Evolutionary conservation across 805 yeast genomes (phyloP).

Genomic region (Metschnikowia shivogae): DNA sequence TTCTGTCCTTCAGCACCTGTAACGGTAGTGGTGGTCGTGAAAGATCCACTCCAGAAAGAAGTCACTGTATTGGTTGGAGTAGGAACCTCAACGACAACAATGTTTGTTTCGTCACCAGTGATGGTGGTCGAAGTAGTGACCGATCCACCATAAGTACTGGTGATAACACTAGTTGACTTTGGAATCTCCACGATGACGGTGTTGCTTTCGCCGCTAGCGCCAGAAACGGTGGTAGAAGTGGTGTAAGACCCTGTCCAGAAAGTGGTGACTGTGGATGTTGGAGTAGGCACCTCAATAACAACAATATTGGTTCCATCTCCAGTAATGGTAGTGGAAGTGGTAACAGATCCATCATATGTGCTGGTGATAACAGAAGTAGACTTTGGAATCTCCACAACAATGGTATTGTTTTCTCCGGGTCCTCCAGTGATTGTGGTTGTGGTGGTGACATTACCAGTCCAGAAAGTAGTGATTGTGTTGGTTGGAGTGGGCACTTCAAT

Average conservation of each 20-base stretch:
- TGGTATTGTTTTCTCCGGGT: too few species aligned
- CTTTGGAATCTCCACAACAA: too few species aligned
- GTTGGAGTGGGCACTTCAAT: background rate
- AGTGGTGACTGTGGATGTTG: constrained; percentile 5
- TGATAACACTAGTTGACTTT: background rate
- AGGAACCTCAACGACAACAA: constrained; percentile 9
- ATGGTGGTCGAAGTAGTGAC: background rate
- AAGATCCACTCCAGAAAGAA: background rate
- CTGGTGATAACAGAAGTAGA: too few species aligned
- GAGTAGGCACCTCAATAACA: constrained; percentile 5
- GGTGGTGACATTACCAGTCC: background rate
- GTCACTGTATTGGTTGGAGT: constrained; percentile 10
- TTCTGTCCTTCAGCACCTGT: constrained; percentile 6
- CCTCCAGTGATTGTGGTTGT: too few species aligned
- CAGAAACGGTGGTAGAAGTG: background rate
- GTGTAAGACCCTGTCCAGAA: background rate
- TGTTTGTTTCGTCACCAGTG: background rate
- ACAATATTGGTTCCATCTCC: background rate
- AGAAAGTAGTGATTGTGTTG: background rate
- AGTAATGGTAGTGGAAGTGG: too few species aligned
- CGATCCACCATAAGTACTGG: background rate
- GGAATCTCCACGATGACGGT: constrained; percentile 15
- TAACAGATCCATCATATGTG: too few species aligned
- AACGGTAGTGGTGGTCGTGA: constrained; percentile 7
- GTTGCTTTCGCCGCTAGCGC: background rate